Base-by-base conservation (phyloP, 345 rosid genomes). In the Angophora floribunda region DNA sequence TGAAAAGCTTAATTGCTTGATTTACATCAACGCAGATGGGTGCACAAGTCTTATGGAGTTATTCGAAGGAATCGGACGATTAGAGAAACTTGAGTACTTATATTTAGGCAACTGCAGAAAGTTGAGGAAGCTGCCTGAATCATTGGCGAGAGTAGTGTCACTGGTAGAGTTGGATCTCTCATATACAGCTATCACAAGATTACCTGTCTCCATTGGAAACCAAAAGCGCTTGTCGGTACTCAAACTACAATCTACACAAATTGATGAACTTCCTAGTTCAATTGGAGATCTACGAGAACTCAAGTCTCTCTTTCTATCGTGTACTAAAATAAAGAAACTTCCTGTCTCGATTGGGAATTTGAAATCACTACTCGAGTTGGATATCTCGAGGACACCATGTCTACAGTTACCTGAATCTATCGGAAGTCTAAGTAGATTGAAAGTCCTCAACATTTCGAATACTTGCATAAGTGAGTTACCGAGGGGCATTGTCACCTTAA, bases 81-180 rank as follows among this genome's bases (percentile, higher is more conserved):
- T 65, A 30, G 5, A 14, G 5, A 65, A 65, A 9, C 78, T 65
- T 9, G 5, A 65, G 41, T 65, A 30, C 78, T 65, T 65, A 41
- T 7, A 65, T 65, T 65, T 65, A 30, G 0, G 0, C 0, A 0
- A 4, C 14, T 65, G 78, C 0, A 0, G 3, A 65, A 30, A 65
- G 19, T 65, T n/a, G 78, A 30, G 78, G 36, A 65, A n/a, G 78
- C 78, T 65, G 17, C 78, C 36, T 8, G 0, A 65, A n/a, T 65
- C 78, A 65, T 65, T 65, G 14, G 41, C 3, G 0, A 14, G 78
- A 13, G 21, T 65, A 5, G 15, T 41, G 7, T 30, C 78, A 7
- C 19, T 30, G 0, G 41, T 65, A 14, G 78, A 65, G 19, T 65
- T 65, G 36, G 78, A 65, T 65, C 78, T 65, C 41, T 30, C 41